Conservation (phyloP, 177 flowering plant genomes). For the Telopea speciosissima region DNA sequence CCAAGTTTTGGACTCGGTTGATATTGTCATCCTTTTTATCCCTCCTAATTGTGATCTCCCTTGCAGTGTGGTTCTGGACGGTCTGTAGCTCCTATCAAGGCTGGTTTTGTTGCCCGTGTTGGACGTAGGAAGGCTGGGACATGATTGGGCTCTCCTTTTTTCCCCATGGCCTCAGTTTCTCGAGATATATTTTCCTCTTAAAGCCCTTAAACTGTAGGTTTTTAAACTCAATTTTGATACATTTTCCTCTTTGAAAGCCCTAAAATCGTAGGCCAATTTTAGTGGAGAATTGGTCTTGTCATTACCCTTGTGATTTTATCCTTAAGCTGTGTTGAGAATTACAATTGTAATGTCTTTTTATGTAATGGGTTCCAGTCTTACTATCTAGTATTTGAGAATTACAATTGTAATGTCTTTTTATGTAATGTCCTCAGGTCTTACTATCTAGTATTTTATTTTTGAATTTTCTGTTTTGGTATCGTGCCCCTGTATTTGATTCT, state of each 20-base stretch:
- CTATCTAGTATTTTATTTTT: too few species aligned
- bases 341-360: background rate
- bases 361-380: too few species aligned
- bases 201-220: background rate
- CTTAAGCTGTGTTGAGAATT: background rate
- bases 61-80: conserved; percentile 92
- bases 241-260: too few species aligned
- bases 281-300: too few species aligned
- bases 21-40: too few species aligned
- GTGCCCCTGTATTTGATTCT: too few species aligned
- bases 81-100: conserved; percentile 92
- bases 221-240: background rate
- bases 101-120: conserved; percentile 95
- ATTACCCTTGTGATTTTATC: background rate
- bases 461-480: too few species aligned
- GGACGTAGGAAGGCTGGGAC: conserved; percentile 73
- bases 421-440: too few species aligned
- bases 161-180: too few species aligned
- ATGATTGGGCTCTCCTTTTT: background rate
- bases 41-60: background rate
- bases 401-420: background rate
- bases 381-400: background rate
- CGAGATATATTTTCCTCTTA: too few species aligned
- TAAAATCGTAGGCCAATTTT: too few species aligned
- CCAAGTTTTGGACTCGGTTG: too few species aligned